These are phyloP conservation scores for Coemansia sp. DNA, from an alignment of 192 early-diverging fungal genomes.

Conservation along the genomic window DNA sequence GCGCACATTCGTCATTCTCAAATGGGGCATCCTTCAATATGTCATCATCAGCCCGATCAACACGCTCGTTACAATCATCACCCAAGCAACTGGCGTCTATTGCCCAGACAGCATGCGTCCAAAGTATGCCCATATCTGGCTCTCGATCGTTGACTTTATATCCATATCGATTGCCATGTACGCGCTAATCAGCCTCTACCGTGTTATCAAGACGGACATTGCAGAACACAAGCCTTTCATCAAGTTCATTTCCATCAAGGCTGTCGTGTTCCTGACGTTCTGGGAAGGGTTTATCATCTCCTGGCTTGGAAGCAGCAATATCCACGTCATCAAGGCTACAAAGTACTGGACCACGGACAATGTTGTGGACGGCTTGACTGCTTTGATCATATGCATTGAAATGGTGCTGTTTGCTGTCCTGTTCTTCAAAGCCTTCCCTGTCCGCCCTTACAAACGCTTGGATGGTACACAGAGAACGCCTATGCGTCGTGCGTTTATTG, in stretches of 20 bases:
- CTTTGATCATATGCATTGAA: slow-evolving; percentile 59
- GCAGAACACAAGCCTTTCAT: slow-evolving; percentile 52
- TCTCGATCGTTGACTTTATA: slow-evolving; percentile 62
- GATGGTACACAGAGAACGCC: slow-evolving; percentile 38
- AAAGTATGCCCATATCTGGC: slow-evolving; percentile 66
- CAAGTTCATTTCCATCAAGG: slow-evolving; percentile 54
- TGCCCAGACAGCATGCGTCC: slow-evolving; percentile 63
- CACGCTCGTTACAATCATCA: slow-evolving; percentile 62
- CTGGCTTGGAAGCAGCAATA: slow-evolving; percentile 56
- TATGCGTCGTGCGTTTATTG: slow-evolving; percentile 49
- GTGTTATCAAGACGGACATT: slow-evolving; percentile 61
- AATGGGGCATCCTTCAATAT: slow-evolving; percentile 71
- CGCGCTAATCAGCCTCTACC: slow-evolving; percentile 62
- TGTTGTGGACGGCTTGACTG: slow-evolving; percentile 53
- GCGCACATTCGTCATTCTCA: slow-evolving; percentile 60
- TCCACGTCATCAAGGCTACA: slow-evolving; percentile 53
- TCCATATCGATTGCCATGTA: slow-evolving; percentile 69
- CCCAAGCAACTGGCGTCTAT: slow-evolving; percentile 61
- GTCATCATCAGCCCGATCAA: slow-evolving; percentile 61
- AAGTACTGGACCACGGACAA: slow-evolving; percentile 60
- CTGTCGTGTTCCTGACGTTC: slow-evolving; percentile 64
- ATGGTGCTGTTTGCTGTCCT: slow-evolving; percentile 58
- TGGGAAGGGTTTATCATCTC: slow-evolving; percentile 61
- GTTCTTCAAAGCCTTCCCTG: slow-evolving; percentile 56
- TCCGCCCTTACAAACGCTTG: slow-evolving; percentile 30